Evolutionary conservation across 2,329 filamentous ascomycete species (phyloP), one percentile per base, ranked within the genome.

Genomic region (Trichoderma atrobrunneum): DNA sequence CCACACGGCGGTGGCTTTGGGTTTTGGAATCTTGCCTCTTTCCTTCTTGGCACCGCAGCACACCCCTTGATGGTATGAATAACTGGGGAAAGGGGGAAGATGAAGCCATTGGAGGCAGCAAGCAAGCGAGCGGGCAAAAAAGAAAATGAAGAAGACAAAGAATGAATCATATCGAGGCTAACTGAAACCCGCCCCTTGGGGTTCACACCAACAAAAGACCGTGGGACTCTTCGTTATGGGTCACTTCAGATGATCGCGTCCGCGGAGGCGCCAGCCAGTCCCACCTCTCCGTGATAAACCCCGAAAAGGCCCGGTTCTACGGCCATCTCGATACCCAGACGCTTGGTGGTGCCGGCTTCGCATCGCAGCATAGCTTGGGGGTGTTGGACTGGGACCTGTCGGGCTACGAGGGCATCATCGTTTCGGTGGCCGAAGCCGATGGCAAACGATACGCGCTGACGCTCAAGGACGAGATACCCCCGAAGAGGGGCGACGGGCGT

Each of bases 321-420:
- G 93, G 93, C 3, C 84, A 85, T 28, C 86, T 96, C 24, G 93
- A 96, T 81, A 93, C 91, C 74, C 87, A 86, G 68, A 89, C 92
- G 0, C 88, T 96, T 0, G 93, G 93, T 30, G 93, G 92, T 34
- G 93, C 93, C 1, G 93, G 93, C 6, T 96, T 97, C 78, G 93
- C 93, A 11, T 93, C 91, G 5, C 93, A 95, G 79, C 88, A 91
- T 61, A 94, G 91, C 5, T 86, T 85, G 51, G 88, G 89, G 8
- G 82, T 86, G 51, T 81, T 85, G 16, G 81, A 82, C 28, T 92
- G 91, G 87, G 87, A 96, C 76, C 81, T 96, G 8, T 87, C 86
- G 1, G 78, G 76, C 12, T 92, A 90, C 76, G 85, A 89, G 60
- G 92, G 92, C 3, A 81, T 94, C 28, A 80, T 85, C 74, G 75